Conservation (phyloP, 495 filamentous ascomycete genomes). For the Amniculicola lignicola region DNA sequence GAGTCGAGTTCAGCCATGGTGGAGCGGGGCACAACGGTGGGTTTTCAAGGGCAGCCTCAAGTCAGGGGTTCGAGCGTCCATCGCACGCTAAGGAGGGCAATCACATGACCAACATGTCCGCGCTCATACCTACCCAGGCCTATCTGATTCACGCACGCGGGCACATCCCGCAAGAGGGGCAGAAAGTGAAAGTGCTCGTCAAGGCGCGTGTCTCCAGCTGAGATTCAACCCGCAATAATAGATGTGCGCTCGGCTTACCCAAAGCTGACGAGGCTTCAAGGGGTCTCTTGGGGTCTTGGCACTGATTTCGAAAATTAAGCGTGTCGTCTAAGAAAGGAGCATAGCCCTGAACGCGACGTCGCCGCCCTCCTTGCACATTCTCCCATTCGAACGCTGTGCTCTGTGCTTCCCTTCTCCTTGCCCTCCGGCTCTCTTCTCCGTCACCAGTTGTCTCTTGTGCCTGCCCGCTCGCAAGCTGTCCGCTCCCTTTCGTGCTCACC, state of each 20-base stretch:
- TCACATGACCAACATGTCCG: no score
- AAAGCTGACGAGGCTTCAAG: slow-evolving; percentile 12
- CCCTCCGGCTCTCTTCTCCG: slow-evolving; percentile 4
- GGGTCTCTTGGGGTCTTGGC: slow-evolving; percentile 18
- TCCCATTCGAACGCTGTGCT: neutral
- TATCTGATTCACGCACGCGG: slow-evolving; percentile 1
- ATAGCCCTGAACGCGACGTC: slow-evolving; percentile 1
- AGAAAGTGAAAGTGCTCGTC: no score
- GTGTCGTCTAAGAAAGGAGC: no score
- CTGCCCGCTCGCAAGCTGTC: slow-evolving; percentile 19
- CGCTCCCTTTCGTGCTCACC: slow-evolving; percentile 1
- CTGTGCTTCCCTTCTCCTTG: neutral
- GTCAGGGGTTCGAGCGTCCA: no score
- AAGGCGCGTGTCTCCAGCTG: no score
- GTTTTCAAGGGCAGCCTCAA: no score
- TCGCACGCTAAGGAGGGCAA: no score
- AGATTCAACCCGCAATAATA: no score
- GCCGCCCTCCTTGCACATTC: slow-evolving; percentile 11
- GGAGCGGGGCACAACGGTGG: no score
- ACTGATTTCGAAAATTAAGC: no score
- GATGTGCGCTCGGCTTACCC: no score
- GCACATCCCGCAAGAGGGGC: neutral
- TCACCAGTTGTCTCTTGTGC: neutral
- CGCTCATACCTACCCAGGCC: no score
- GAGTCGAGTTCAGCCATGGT: slow-evolving; percentile 42